A percentile compares a stretch with the other conserved stretches of the same genome.
Evolutionary conservation across 371 early-diverging fungal genomes (phyloP).

Genomic region (Nematocida major): DNA sequence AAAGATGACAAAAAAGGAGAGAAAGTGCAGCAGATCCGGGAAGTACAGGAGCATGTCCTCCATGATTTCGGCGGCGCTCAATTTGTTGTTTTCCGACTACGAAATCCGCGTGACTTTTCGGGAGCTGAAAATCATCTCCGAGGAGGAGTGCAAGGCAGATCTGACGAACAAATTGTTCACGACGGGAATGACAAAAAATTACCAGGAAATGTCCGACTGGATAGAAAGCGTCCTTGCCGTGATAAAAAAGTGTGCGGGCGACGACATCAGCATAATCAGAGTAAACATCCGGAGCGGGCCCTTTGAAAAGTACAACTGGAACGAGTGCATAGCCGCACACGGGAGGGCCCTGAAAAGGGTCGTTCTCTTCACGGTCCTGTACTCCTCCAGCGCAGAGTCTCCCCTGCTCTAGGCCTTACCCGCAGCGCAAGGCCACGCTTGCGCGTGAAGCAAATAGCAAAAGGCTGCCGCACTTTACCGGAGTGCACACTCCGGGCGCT

Average conservation of each 20-base stretch:
- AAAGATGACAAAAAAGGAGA: constrained; percentile 44
- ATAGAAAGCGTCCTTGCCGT: constrained; percentile 14
- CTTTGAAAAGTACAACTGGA: constrained; percentile 47
- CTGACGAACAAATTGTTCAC: constrained; percentile 39
- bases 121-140: constrained; percentile 6
- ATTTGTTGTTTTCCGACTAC: constrained; percentile 33
- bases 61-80: constrained; percentile 43
- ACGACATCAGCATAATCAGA: constrained; percentile 8
- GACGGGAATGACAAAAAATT: constrained; percentile 38
- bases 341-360: constrained; percentile 32
- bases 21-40: constrained; percentile 7
- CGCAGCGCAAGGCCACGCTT: background rate
- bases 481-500: too few species aligned
- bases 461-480: too few species aligned
- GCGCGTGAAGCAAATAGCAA: too few species aligned
- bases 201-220: constrained; percentile 37
- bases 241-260: constrained; percentile 14
- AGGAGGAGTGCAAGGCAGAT: constrained; percentile 12
- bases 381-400: background rate
- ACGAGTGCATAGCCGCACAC: constrained; percentile 24
- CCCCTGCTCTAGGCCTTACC: background rate
- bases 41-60: constrained; percentile 21
- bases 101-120: background rate
- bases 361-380: constrained; percentile 15
- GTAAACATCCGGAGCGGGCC: constrained; percentile 3